These are phyloP conservation scores for Pterocarpus santalinus DNA, from an alignment of 306 rosid genomes.

Conservation along the genomic window DNA sequence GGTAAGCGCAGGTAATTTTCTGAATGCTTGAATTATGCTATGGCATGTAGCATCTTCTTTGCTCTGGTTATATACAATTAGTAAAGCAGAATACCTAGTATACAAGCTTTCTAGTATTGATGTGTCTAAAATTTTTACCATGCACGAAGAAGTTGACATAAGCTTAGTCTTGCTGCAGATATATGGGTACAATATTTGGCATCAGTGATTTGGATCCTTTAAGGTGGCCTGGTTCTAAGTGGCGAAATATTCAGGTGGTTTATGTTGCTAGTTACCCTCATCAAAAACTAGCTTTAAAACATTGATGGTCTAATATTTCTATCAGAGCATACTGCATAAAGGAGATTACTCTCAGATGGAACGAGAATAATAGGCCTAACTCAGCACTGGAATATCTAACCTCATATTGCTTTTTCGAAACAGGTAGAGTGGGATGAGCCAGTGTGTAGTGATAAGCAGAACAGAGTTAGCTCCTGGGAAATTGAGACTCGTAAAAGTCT, in stretches of 20 bases:
- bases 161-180: conserved; percentile 61
- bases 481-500: conserved; percentile 88
- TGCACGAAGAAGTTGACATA: conserved; percentile 31
- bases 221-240: conserved; percentile 97
- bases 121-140: not conserved
- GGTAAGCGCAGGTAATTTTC: conserved; percentile 88
- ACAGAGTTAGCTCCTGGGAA: conserved; percentile 71
- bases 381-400: not conserved
- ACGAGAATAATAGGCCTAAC: not conserved
- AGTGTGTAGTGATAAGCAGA: conserved; percentile 56
- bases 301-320: too few species aligned
- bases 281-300: not conserved
- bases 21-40: conserved; percentile 6
- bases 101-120: too few species aligned
- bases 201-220: conserved; percentile 88
- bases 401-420: not conserved
- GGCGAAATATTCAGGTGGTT: conserved; percentile 95
- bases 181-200: conserved; percentile 91
- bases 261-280: too few species aligned
- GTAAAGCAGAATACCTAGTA: too few species aligned
- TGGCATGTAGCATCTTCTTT: not conserved
- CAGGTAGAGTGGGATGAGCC: conserved; percentile 99
- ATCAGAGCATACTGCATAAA: too few species aligned
- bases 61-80: too few species aligned
- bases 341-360: too few species aligned